Evolutionary conservation across 805 yeast species (phyloP).

Genomic region (Candida manassasensis): DNA sequence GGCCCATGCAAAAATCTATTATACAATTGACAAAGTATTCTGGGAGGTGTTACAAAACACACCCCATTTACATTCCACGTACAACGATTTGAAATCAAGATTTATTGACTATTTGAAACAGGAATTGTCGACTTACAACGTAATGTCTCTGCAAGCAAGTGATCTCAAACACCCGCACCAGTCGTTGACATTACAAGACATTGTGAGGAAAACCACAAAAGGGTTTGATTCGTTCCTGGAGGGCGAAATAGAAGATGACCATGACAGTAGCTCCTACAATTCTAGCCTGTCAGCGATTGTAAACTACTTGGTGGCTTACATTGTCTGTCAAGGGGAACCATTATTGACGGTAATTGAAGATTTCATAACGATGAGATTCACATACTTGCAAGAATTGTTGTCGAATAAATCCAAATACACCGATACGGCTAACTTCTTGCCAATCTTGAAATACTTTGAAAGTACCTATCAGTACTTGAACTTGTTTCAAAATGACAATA

Average conservation of each 20-base stretch:
- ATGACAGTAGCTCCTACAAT: slow-evolving; percentile 7
- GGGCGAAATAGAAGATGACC: slow-evolving; percentile 6
- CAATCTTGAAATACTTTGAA: slow-evolving; percentile 29
- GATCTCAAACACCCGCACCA: slow-evolving; percentile 1
- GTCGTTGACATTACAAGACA: slow-evolving; percentile 1
- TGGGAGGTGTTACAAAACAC: slow-evolving; percentile 12
- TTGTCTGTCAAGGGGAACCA: slow-evolving; percentile 21
- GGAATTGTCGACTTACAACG: slow-evolving; percentile 21
- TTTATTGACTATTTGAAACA: slow-evolving; percentile 22
- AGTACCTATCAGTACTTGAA: slow-evolving; percentile 25
- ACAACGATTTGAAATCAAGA: slow-evolving; percentile 17
- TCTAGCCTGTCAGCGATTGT: slow-evolving; percentile 21
- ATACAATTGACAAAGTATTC: slow-evolving; percentile 24
- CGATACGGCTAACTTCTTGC: slow-evolving; percentile 20
- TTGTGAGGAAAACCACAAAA: neutral
- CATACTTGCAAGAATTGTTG: slow-evolving; percentile 14
- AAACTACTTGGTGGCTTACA: slow-evolving; percentile 29
- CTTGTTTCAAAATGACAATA: neutral
- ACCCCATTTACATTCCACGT: slow-evolving; percentile 11
- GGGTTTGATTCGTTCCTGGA: slow-evolving; percentile 6
- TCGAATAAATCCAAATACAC: slow-evolving; percentile 1
- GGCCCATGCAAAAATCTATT: slow-evolving; percentile 31
- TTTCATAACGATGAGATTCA: slow-evolving; percentile 21
- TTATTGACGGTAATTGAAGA: slow-evolving; percentile 17
- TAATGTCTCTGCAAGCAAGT: slow-evolving; percentile 5